These are phyloP conservation scores for Candida yuanshanica DNA, from an alignment of 805 yeast genomes.

Conservation along the genomic window DNA sequence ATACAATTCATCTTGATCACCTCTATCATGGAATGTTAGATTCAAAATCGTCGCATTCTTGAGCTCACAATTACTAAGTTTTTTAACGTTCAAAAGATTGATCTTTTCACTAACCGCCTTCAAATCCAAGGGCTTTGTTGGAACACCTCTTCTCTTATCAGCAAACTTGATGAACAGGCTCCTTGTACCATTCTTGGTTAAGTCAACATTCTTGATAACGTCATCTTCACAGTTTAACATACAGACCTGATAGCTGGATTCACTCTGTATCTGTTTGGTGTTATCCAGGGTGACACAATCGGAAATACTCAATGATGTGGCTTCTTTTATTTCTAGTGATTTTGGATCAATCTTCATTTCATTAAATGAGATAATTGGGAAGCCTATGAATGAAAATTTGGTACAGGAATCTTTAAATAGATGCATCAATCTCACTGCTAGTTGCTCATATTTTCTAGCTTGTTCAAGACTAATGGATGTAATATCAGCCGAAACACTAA, in stretches of 20 bases:
- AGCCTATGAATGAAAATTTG: constrained; percentile 1
- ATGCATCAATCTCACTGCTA: background rate
- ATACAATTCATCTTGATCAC: background rate
- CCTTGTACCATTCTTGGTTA: background rate
- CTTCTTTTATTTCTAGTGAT: background rate
- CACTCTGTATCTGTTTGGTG: background rate
- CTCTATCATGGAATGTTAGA: background rate
- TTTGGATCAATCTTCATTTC: background rate
- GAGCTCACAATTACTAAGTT: background rate
- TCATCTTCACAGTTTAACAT: background rate
- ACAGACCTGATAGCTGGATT: background rate
- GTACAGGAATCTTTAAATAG: background rate
- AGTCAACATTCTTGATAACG: constrained; percentile 1
- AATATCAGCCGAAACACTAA: background rate
- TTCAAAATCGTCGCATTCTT: background rate
- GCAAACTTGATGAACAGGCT: background rate
- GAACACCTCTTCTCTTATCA: background rate
- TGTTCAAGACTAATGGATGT: background rate
- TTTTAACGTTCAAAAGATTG: background rate
- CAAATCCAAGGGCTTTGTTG: background rate
- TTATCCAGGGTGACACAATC: background rate
- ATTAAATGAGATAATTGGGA: background rate
- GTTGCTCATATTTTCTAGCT: background rate
- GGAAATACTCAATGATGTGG: background rate
- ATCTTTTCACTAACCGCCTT: background rate